phyloP scores from a whole-genome alignment of 495 filamentous ascomycete genomes.

The Penicillium chermesinum region DNA sequence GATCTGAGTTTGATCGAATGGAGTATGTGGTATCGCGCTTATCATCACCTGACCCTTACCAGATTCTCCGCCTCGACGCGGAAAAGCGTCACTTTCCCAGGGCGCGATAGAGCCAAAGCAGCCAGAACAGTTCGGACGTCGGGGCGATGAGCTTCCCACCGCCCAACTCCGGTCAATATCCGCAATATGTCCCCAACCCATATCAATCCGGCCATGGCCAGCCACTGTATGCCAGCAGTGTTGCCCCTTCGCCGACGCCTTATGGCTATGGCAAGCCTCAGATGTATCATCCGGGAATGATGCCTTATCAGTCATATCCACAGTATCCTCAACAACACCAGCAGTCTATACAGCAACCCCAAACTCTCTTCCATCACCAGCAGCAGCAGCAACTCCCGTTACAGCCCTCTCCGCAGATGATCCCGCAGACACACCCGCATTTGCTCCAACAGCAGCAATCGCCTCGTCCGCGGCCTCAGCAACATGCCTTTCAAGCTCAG shows the following conservation, averaged over 20 bases:
- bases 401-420: neutral
- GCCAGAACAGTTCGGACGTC: constrained; percentile 20
- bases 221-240: constrained; percentile 41
- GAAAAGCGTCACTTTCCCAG: constrained; percentile 6
- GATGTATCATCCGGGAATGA: constrained; percentile 35
- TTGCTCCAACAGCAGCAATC: constrained; percentile 3
- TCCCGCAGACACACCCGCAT: neutral
- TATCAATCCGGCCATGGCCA: constrained; percentile 33
- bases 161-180: constrained; percentile 41
- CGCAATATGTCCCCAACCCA: constrained; percentile 28
- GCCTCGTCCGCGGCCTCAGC: constrained; percentile 11
- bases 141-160: constrained; percentile 49
- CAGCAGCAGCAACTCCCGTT: constrained; percentile 16
- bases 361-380: constrained; percentile 1
- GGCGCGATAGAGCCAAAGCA: constrained; percentile 10
- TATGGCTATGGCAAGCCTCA: constrained; percentile 38
- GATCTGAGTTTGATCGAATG: too few relatives aligned
- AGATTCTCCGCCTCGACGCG: constrained; percentile 39
- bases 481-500: constrained; percentile 4
- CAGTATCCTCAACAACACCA: constrained; percentile 25
- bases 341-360: constrained; percentile 11
- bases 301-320: constrained; percentile 30
- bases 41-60: constrained; percentile 24
- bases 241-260: constrained; percentile 24
- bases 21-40: neutral